A percentile compares a stretch with the other conserved stretches of the same genome.
These are phyloP conservation scores for Colletotrichum higginsianum DNA, from an alignment of 2,329 filamentous ascomycete genomes.

Conservation along the genomic window DNA sequence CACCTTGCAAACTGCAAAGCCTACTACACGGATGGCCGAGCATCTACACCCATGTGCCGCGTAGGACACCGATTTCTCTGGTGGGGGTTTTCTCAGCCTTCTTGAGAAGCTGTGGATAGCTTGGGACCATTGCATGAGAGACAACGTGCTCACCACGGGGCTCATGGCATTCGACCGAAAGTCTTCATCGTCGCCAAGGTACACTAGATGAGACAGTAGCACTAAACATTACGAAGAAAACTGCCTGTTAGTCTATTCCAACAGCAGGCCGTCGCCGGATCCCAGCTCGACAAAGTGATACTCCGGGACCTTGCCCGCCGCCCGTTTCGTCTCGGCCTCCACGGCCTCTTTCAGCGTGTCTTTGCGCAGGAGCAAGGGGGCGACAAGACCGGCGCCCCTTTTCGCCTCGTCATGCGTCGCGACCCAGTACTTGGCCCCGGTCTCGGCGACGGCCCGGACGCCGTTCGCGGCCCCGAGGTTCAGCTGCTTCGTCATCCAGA, in stretches of 20 bases:
- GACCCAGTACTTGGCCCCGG: slow-evolving; percentile 74
- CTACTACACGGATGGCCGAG: too few species aligned
- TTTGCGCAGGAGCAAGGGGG: slow-evolving; percentile 63
- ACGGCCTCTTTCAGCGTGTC: slow-evolving; percentile 61
- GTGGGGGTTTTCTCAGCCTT: too few species aligned
- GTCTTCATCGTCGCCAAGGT: neutral
- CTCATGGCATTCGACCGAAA: too few species aligned
- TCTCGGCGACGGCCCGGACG: slow-evolving; percentile 66
- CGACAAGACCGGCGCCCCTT: slow-evolving; percentile 69
- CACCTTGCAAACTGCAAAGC: too few species aligned
- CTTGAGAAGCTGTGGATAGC: too few species aligned
- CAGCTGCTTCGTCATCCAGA: slow-evolving; percentile 66
- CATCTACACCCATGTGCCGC: too few species aligned
- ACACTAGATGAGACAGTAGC: too few species aligned
- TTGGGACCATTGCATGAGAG: too few species aligned
- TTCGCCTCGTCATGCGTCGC: slow-evolving; percentile 77
- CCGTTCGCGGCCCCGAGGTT: slow-evolving; percentile 77
- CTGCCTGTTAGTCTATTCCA: slow-evolving; percentile 52
- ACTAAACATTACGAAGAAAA: too few species aligned
- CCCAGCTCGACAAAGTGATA: slow-evolving; percentile 67
- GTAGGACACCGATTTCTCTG: too few species aligned
- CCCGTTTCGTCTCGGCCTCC: slow-evolving; percentile 51
- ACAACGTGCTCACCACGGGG: too few species aligned
- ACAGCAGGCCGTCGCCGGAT: slow-evolving; percentile 69
- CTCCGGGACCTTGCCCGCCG: slow-evolving; percentile 52